A percentile compares a stretch with the other conserved stretches of the same genome.
Conservation (phyloP, 495 filamentous ascomycete species). For the Sabuloglossum arenarium region DNA sequence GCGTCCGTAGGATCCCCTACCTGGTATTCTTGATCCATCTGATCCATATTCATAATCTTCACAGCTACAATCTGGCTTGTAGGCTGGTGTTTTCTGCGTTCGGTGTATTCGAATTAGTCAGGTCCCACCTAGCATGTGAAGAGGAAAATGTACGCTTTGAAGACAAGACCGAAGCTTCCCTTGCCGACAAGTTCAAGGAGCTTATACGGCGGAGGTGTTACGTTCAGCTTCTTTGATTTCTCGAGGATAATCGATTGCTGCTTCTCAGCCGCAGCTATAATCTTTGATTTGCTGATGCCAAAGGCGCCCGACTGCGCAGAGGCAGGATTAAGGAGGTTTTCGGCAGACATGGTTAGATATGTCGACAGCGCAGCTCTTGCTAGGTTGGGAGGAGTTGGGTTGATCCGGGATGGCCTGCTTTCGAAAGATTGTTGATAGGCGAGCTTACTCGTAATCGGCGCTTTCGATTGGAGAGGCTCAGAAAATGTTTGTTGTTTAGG, state of each 20-base stretch:
- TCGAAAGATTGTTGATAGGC: neutral
- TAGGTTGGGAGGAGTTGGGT: neutral
- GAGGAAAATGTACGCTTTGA: slow-evolving; percentile 42
- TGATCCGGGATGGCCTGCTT: neutral
- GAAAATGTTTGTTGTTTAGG: neutral
- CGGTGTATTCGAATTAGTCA: neutral
- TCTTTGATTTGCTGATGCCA: neutral
- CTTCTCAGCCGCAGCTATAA: slow-evolving; percentile 3
- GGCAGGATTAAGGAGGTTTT: neutral
- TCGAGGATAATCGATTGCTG: neutral
- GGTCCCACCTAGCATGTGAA: neutral
- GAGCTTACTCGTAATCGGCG: neutral
- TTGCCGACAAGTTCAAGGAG: slow-evolving; percentile 87
- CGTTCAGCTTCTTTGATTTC: neutral
- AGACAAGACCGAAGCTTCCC: slow-evolving; percentile 87
- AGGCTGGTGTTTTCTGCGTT: slow-evolving; percentile 29
- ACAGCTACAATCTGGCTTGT: slow-evolving; percentile 56
- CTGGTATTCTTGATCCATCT: slow-evolving; percentile 36
- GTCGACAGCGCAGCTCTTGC: neutral
- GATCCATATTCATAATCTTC: slow-evolving; percentile 92
- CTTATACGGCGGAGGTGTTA: slow-evolving; percentile 32
- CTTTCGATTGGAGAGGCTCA: neutral
- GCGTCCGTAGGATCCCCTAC: slow-evolving; percentile 43
- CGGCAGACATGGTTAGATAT: neutral
- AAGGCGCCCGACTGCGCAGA: neutral